Conservation (phyloP, 2,329 filamentous ascomycete species). For the Bertia moriformis region DNA sequence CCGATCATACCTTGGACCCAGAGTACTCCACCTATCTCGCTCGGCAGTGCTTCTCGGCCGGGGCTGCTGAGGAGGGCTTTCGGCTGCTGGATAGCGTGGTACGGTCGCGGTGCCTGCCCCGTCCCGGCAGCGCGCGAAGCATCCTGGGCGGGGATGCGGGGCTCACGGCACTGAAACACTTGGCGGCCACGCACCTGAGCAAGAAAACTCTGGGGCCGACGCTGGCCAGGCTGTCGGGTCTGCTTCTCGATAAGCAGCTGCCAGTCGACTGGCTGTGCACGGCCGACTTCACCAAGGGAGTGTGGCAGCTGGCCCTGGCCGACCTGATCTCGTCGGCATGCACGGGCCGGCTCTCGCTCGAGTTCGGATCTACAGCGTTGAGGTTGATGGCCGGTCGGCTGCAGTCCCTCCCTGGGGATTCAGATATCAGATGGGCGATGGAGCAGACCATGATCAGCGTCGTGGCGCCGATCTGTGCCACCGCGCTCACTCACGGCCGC, state of each 20-base stretch:
- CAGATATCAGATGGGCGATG: background rate
- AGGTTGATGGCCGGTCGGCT: background rate
- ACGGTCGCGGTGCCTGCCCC: background rate
- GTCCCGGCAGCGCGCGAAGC: background rate
- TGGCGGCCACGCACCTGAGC: background rate
- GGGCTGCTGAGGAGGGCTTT: background rate
- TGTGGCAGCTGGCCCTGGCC: background rate
- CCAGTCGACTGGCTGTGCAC: background rate
- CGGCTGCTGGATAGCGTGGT: background rate
- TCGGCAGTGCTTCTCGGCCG: background rate
- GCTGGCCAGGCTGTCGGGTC: background rate
- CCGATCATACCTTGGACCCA: background rate
- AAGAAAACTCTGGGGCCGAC: background rate
- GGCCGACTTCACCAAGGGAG: background rate
- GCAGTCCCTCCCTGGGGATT: background rate
- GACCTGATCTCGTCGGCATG: background rate
- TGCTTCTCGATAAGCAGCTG: background rate
- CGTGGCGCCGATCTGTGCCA: background rate
- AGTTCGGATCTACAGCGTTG: background rate
- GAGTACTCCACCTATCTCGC: background rate
- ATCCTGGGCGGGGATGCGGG: background rate
- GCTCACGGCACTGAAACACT: background rate
- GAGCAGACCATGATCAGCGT: background rate
- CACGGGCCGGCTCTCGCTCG: background rate
- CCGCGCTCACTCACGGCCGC: background rate